phyloP scores from a whole-genome alignment of 2,329 filamentous ascomycete genomes.

The Nothopassalora personata region DNA sequence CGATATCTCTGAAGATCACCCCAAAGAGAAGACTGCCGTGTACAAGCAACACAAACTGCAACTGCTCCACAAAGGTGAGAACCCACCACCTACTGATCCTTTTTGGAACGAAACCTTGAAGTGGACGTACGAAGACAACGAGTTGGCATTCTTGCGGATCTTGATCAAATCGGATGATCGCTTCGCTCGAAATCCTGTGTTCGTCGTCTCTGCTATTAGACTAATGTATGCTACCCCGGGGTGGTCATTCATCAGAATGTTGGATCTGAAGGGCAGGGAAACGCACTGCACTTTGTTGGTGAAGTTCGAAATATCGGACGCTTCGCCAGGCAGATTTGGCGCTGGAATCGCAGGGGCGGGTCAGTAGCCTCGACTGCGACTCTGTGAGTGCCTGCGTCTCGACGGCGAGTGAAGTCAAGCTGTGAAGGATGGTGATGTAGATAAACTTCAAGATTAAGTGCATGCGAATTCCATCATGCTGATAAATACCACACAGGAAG shows the following conservation, averaged over 20 bases:
- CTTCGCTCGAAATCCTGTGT: constrained; percentile 57
- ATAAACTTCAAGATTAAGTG: too few relatives aligned
- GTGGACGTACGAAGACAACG: constrained; percentile 64
- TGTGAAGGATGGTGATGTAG: too few relatives aligned
- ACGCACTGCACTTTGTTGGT: constrained; percentile 59
- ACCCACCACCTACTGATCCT: constrained; percentile 55
- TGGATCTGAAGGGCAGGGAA: constrained; percentile 60
- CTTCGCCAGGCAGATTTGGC: neutral
- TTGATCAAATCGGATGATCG: constrained; percentile 63
- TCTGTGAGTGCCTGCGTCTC: neutral
- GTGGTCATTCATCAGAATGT: constrained; percentile 61
- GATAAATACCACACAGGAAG: too few relatives aligned
- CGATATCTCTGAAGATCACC: constrained; percentile 43
- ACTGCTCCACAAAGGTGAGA: constrained; percentile 55
- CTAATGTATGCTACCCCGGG: constrained; percentile 52
- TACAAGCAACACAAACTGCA: constrained; percentile 58
- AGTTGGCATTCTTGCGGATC: constrained; percentile 59
- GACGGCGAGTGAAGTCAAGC: neutral
- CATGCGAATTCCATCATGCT: too few relatives aligned
- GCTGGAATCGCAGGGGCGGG: neutral
- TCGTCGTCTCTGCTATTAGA: constrained; percentile 57
- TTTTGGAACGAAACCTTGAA: constrained; percentile 62
- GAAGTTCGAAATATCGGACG: constrained; percentile 53
- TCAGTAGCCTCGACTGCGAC: neutral
- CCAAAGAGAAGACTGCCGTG: constrained; percentile 57